phyloP scores from a whole-genome alignment of 169 alveolate species.

The Cystoisospora suis region DNA sequence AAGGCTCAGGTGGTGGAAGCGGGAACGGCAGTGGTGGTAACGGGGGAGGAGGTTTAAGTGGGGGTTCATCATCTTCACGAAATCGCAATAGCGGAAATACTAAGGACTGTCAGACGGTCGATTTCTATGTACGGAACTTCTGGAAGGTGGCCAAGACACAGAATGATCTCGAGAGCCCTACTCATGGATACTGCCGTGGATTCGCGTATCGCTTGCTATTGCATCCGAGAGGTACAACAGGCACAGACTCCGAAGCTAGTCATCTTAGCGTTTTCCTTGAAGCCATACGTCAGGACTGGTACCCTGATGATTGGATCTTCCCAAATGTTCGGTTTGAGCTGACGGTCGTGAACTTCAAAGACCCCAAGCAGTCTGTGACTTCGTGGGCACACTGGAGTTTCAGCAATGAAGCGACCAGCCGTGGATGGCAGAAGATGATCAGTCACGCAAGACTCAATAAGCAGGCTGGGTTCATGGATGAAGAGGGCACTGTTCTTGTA shows the following conservation, averaged over 20 bases:
- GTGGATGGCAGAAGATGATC: constrained; percentile 93
- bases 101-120: constrained; percentile 64
- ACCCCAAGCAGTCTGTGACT: constrained; percentile 87
- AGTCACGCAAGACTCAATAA: constrained; percentile 86
- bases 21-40: background rate
- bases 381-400: constrained; percentile 93
- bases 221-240: constrained; percentile 90
- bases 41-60: constrained; percentile 21
- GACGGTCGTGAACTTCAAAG: constrained; percentile 87
- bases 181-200: constrained; percentile 87
- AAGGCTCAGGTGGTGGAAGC: constrained; percentile 10
- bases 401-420: constrained; percentile 80
- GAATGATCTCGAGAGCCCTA: constrained; percentile 89
- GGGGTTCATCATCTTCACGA: background rate
- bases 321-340: constrained; percentile 91
- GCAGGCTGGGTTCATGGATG: constrained; percentile 89
- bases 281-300: constrained; percentile 89
- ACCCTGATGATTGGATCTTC: constrained; percentile 91
- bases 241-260: constrained; percentile 86
- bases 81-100: background rate
- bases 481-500: constrained; percentile 86
- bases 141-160: constrained; percentile 91
- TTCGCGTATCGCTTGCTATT: constrained; percentile 82
- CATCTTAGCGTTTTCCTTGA: constrained; percentile 89
- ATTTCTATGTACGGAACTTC: constrained; percentile 85